Conservation (phyloP, 768 basidiomycete genomes). For the Daedaleopsis sinensis region DNA sequence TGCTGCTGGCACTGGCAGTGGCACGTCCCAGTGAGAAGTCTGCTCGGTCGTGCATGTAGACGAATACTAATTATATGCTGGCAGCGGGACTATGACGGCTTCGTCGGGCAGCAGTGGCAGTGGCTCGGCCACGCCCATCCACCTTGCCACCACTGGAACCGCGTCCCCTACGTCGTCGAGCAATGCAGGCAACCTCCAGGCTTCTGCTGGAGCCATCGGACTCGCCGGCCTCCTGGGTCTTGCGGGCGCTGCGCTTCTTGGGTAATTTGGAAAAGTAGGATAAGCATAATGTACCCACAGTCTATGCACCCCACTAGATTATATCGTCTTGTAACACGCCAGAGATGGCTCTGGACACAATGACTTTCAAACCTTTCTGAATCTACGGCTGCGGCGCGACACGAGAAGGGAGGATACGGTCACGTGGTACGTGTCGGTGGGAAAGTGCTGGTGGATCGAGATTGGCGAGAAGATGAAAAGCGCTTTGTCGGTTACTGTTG, state of each 20-base stretch:
- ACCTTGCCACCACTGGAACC: conserved; percentile 8
- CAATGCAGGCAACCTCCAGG: conserved; percentile 35
- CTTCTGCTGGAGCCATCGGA: conserved; percentile 39
- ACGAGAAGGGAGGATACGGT: conserved; percentile 18
- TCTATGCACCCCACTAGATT: background rate
- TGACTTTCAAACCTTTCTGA: background rate
- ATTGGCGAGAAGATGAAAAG: conserved; percentile 13
- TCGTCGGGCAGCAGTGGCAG: conserved; percentile 19
- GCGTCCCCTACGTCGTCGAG: conserved; percentile 29
- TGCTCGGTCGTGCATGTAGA: background rate
- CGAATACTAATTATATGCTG: background rate
- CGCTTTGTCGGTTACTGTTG: conserved; percentile 21
- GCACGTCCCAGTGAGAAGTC: background rate
- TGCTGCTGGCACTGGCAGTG: background rate
- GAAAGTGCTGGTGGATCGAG: conserved; percentile 13
- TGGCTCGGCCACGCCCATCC: conserved; percentile 3
- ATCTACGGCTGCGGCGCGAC: too few relatives aligned
- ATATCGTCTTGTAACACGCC: conserved; percentile 6
- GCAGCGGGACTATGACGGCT: conserved; percentile 4
- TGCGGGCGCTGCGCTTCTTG: conserved; percentile 50
- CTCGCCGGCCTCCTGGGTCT: conserved; percentile 54
- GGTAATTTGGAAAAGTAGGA: background rate
- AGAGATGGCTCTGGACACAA: background rate
- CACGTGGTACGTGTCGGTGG: conserved; percentile 21
- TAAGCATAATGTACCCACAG: background rate